phyloP scores from a whole-genome alignment of 2,329 filamentous ascomycete genomes.

The Chaetomium sp. region DNA sequence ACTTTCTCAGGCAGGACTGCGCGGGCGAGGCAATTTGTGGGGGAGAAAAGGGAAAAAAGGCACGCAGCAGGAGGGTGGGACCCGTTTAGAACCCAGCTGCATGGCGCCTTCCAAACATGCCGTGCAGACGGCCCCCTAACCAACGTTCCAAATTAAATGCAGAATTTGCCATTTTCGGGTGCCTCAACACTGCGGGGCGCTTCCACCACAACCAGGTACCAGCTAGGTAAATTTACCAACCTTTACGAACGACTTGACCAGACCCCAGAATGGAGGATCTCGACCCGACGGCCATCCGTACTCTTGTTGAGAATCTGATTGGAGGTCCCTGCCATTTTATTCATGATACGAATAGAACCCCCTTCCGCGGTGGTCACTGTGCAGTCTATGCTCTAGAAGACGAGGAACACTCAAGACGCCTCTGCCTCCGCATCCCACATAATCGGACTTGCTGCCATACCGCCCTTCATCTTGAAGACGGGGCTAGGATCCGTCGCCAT shows the following conservation, averaged over 20 bases:
- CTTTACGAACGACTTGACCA: background rate
- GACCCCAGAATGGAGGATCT: background rate
- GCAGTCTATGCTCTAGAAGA: constrained; percentile 6
- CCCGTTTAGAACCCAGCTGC: background rate
- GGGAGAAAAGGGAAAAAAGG: no score
- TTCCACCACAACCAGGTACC: constrained; percentile 3
- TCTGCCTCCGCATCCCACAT: constrained; percentile 3
- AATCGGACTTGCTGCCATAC: constrained; percentile 1
- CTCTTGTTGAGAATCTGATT: constrained; percentile 4
- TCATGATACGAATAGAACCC: background rate
- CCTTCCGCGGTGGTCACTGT: background rate
- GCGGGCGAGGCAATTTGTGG: no score
- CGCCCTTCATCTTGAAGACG: background rate
- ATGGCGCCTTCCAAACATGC: constrained; percentile 1
- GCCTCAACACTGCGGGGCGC: constrained; percentile 5
- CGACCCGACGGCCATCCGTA: background rate
- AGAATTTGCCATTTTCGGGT: constrained; percentile 6
- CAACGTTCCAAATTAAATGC: no score
- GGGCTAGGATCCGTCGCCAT: constrained; percentile 1
- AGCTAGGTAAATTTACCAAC: background rate
- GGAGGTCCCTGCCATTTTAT: constrained; percentile 2
- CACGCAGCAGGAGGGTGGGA: background rate
- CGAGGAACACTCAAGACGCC: constrained; percentile 5
- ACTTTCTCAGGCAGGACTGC: no score
- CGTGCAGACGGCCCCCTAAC: no score